Percentiles rank a stretch among this genome's conserved stretches.
phyloP scores from a whole-genome alignment of 257 asterid species.

The Asclepias syriaca region DNA sequence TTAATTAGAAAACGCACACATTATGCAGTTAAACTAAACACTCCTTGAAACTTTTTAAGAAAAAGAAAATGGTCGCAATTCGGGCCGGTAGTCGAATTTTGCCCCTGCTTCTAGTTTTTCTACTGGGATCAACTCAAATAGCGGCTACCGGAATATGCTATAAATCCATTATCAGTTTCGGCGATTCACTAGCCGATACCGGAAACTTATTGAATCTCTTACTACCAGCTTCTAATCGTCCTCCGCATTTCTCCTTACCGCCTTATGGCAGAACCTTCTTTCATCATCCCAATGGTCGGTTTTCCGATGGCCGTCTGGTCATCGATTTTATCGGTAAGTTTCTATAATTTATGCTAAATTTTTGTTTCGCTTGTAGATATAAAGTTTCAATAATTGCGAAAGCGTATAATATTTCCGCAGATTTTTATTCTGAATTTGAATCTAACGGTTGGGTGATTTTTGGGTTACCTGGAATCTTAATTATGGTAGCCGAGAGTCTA shows the following conservation, averaged over 20 bases:
- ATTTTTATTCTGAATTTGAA: not conserved
- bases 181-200: slow-evolving; percentile 57
- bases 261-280: slow-evolving; percentile 59
- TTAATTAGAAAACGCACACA: too few relatives aligned
- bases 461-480: not conserved
- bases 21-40: too few relatives aligned
- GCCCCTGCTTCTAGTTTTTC: not conserved
- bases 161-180: slow-evolving; percentile 51
- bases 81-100: not conserved
- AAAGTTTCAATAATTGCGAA: too few relatives aligned
- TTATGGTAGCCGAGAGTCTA: slow-evolving; percentile 25
- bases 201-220: slow-evolving; percentile 34
- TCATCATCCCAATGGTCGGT: slow-evolving; percentile 49
- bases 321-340: slow-evolving; percentile 46
- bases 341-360: too few relatives aligned
- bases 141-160: slow-evolving; percentile 4
- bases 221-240: not conserved
- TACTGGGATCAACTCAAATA: not conserved
- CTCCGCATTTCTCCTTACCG: slow-evolving; percentile 13
- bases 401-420: too few relatives aligned
- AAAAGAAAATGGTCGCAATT: not conserved
- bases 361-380: too few relatives aligned
- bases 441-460: not conserved
- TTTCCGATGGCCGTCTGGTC: slow-evolving; percentile 54
- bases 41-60: too few relatives aligned